Conservation (phyloP, 441 rosid species). For the Pelargonium myrrhifolium region DNA sequence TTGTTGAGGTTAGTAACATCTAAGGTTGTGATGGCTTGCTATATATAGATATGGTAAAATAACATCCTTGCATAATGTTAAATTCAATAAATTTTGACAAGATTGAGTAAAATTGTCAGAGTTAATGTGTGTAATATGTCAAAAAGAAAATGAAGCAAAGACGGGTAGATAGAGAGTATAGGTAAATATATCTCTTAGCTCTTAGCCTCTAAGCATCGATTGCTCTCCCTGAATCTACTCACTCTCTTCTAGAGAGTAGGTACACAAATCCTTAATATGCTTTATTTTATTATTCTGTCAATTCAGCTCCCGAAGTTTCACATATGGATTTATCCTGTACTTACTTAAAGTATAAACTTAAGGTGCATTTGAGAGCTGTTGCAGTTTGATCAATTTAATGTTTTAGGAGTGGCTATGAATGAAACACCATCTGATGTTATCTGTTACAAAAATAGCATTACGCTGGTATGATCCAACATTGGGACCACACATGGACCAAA, state of each 20-base stretch:
- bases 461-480: too few species aligned
- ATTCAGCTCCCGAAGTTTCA: background rate
- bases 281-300: background rate
- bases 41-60: background rate
- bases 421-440: background rate
- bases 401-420: slow-evolving; percentile 4
- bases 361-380: background rate
- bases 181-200: too few species aligned
- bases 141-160: too few species aligned
- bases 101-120: too few species aligned
- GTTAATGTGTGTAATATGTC: too few species aligned
- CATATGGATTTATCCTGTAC: background rate
- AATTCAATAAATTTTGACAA: too few species aligned
- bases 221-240: background rate
- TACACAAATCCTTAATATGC: background rate
- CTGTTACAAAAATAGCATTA: too few species aligned
- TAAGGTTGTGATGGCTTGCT: background rate
- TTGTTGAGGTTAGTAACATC: background rate
- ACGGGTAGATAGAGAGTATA: too few species aligned
- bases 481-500: too few species aligned
- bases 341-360: background rate
- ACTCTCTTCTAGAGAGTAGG: background rate
- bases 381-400: background rate
- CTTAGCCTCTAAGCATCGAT: too few species aligned
- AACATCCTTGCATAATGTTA: too few species aligned